These are phyloP conservation scores for Smallanthus sonchifolius DNA, from an alignment of 129 eudicot genomes.

Conservation along the genomic window DNA sequence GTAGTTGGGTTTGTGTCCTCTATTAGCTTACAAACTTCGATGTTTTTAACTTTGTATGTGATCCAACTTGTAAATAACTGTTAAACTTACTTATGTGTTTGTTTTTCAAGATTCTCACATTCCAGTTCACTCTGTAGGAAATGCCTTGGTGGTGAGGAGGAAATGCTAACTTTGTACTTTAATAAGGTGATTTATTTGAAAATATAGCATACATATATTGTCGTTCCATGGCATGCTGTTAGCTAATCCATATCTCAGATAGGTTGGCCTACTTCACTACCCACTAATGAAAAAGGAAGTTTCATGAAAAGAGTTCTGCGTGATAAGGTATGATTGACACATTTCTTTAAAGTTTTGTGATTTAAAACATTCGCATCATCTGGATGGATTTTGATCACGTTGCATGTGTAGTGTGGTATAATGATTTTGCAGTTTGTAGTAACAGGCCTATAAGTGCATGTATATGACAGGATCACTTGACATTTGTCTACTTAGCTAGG, in stretches of 20 bases:
- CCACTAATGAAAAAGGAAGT: slow-evolving; percentile 77
- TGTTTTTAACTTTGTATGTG: not conserved
- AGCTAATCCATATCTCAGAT: slow-evolving; percentile 45
- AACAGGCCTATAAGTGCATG: not conserved
- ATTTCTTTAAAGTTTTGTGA: not conserved
- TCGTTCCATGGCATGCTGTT: not conserved
- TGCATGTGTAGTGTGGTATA: not conserved
- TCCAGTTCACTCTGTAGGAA: slow-evolving; percentile 46
- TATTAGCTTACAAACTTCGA: not conserved
- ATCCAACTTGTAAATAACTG: not conserved
- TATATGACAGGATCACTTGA: slow-evolving; percentile 1
- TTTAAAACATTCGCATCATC: not conserved
- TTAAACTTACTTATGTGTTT: not conserved
- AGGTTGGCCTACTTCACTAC: slow-evolving; percentile 98
- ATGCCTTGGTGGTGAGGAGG: slow-evolving; percentile 87
- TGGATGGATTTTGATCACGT: slow-evolving; percentile 7
- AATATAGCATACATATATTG: slow-evolving; percentile 1
- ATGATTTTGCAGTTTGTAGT: slow-evolving; percentile 7
- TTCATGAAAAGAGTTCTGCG: slow-evolving; percentile 70
- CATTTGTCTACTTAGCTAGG: not conserved
- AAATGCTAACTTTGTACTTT: slow-evolving; percentile 78
- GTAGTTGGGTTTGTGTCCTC: not conserved
- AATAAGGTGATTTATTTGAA: slow-evolving; percentile 58
- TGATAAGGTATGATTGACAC: slow-evolving; percentile 60
- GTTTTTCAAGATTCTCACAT: not conserved